Conservation (phyloP, 139 green algal species). For the Yamagishiella unicocca region DNA sequence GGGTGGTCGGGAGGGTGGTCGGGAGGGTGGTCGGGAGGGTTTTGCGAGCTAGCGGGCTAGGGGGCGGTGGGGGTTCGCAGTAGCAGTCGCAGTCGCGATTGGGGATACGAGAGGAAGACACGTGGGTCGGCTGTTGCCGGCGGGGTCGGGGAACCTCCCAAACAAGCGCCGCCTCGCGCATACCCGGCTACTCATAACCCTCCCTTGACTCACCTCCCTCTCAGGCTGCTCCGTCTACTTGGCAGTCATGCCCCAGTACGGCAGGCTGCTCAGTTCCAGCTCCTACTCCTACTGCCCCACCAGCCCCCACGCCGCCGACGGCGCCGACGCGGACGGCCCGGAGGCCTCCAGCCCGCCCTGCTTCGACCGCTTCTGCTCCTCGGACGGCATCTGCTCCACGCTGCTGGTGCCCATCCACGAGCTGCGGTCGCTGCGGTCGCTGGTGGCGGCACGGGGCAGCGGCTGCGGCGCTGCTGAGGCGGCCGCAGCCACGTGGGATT, state of each 20-base stretch:
- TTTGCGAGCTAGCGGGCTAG: no score
- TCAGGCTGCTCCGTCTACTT: conserved; percentile 42
- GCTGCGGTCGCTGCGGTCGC: not conserved
- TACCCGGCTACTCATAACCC: no score
- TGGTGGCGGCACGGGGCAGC: not conserved
- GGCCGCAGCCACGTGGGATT: conserved; percentile 10
- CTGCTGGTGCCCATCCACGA: conserved; percentile 36
- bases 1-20: not conserved
- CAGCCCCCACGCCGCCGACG: not conserved
- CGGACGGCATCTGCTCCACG: not conserved
- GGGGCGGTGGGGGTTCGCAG: no score
- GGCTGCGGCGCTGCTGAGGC: not conserved
- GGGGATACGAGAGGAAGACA: no score
- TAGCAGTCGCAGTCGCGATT: no score
- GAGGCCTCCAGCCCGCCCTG: no score
- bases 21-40: no score
- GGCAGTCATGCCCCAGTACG: conserved; percentile 23
- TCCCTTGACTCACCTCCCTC: not conserved
- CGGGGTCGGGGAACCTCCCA: no score
- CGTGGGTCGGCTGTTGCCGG: no score
- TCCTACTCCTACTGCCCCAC: not conserved
- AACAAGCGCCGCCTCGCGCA: no score
- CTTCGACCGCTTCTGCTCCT: no score
- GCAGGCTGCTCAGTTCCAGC: not conserved
- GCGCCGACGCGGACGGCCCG: no score